A percentile compares a stretch with the other conserved stretches of the same genome.
Evolutionary conservation across 108 stramenopile genomes (phyloP).

Genomic region (Skeletonema grethae): DNA sequence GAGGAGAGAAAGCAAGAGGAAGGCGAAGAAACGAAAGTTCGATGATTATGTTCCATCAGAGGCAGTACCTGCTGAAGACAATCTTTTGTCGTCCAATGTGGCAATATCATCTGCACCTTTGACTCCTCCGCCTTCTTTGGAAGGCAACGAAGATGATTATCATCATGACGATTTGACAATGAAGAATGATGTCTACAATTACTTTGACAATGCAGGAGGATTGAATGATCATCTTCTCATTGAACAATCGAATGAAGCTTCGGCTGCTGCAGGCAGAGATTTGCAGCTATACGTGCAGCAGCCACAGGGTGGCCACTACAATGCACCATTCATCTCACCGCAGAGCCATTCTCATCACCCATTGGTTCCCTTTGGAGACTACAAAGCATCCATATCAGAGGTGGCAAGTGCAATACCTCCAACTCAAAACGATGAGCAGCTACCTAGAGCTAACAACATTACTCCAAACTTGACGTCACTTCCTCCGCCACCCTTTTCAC

Average conservation of each 20-base stretch:
- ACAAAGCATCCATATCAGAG: slow-evolving; percentile 27
- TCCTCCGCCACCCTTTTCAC: background rate
- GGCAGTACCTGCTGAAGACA: background rate
- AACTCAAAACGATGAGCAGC: slow-evolving; percentile 1
- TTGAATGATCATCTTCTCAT: background rate
- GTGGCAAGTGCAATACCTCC: slow-evolving; percentile 38
- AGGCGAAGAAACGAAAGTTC: background rate
- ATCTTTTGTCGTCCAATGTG: background rate
- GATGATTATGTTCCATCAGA: background rate
- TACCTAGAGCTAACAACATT: background rate
- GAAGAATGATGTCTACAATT: background rate
- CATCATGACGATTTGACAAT: background rate
- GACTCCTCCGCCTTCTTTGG: background rate
- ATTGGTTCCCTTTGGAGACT: slow-evolving; percentile 19
- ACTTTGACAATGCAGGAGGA: background rate
- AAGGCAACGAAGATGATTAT: background rate
- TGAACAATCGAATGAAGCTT: background rate
- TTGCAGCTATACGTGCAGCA: background rate
- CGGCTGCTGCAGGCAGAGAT: background rate
- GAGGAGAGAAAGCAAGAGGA: background rate
- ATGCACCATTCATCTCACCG: background rate
- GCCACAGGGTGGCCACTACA: background rate
- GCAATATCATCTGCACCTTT: background rate
- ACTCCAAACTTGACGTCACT: background rate
- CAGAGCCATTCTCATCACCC: slow-evolving; percentile 10